A percentile compares a stretch with the other conserved stretches of the same genome.
These are phyloP conservation scores for Vitis vinifera DNA, from an alignment of 164 flowering plant species.

Conservation along the genomic window ASM3070453v1 NC_081823.1:10676501-10677000, in stretches of 20 bases:
- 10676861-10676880: no score
- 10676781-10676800: no score
- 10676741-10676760: neutral
- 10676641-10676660: constrained; percentile 64
- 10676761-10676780: no score
- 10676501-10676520: constrained; percentile 91
- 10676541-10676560: constrained; percentile 97
- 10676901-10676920: no score
- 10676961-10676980: no score
- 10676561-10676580: constrained; percentile 90
- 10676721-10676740: neutral
- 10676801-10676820: no score
- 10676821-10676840: no score
- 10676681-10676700: neutral
- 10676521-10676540: constrained; percentile 78
- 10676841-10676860: no score
- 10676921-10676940: no score
- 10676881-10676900: no score
- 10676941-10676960: no score
- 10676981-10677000: no score
- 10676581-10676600: constrained; percentile 47
- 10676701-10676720: neutral
- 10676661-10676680: constrained; percentile 46
- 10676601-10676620: constrained; percentile 63
- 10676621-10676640: constrained; percentile 74